Percentiles rank a stretch among this genome's conserved stretches.
Evolutionary conservation across 371 early-diverging fungal species (phyloP).

Genomic region (Rhizopus stolonifer): DNA sequence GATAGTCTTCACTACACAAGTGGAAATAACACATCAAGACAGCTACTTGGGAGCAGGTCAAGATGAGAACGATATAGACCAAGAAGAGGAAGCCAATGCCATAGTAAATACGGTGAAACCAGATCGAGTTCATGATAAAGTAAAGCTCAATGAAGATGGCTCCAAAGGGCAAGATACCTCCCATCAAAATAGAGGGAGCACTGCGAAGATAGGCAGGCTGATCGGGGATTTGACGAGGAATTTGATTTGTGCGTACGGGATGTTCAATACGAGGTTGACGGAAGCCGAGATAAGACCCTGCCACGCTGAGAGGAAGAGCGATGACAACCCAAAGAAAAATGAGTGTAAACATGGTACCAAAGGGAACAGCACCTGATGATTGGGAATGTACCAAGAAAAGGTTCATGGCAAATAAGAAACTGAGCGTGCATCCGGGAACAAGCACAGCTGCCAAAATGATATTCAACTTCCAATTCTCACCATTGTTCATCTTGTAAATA

Average conservation of each 20-base stretch:
- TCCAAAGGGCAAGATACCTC: constrained; percentile 87
- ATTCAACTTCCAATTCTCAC: constrained; percentile 84
- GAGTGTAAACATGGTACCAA: constrained; percentile 84
- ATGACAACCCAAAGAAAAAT: constrained; percentile 87
- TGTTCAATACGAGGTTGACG: constrained; percentile 80
- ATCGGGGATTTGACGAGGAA: constrained; percentile 89
- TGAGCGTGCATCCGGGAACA: constrained; percentile 79
- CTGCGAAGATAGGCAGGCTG: constrained; percentile 71
- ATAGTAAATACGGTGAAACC: constrained; percentile 90
- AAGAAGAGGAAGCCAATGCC: constrained; percentile 84
- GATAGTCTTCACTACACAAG: constrained; percentile 90
- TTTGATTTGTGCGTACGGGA: constrained; percentile 90
- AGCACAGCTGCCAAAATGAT: constrained; percentile 81
- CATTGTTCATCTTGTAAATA: constrained; percentile 92
- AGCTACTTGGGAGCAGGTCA: constrained; percentile 85
- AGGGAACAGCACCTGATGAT: constrained; percentile 94
- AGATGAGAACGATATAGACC: constrained; percentile 77
- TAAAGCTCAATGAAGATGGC: constrained; percentile 89
- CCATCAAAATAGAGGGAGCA: constrained; percentile 76
- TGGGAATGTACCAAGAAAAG: constrained; percentile 83
- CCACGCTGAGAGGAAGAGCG: constrained; percentile 83
- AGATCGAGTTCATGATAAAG: constrained; percentile 90
- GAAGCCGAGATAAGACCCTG: constrained; percentile 94
- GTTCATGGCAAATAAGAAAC: constrained; percentile 78
- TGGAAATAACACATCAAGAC: constrained; percentile 89